These are phyloP conservation scores for Fusarium liriodendri DNA, from an alignment of 2,329 filamentous ascomycete genomes.

Conservation along the genomic window DNA sequence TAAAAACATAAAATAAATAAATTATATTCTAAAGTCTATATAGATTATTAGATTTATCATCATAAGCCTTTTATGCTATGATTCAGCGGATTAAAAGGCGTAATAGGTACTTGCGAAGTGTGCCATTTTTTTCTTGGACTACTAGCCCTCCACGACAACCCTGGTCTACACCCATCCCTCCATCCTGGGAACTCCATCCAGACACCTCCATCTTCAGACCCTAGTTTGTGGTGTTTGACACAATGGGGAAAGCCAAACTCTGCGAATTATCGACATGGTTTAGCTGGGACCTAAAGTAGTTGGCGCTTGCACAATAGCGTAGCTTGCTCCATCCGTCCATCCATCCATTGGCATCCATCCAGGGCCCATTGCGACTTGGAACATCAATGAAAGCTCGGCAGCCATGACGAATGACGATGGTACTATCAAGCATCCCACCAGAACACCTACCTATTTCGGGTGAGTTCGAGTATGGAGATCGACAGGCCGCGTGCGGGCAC, in stretches of 20 bases:
- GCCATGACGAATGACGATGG: conserved; percentile 24
- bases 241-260: conserved; percentile 27
- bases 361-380: conserved; percentile 5
- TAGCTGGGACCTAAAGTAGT: conserved; percentile 32
- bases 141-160: conserved; percentile 4
- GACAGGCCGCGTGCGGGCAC: conserved; percentile 10
- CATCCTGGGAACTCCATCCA: conserved; percentile 26
- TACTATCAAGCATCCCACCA: not conserved
- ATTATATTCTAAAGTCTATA: too few relatives aligned
- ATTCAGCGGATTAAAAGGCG: too few relatives aligned
- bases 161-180: conserved; percentile 1
- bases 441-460: conserved; percentile 20
- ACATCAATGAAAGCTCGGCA: conserved; percentile 17
- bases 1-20: too few relatives aligned
- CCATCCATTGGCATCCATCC: not conserved
- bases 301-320: conserved; percentile 16
- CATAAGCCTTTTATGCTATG: too few relatives aligned
- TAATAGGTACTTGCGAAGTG: too few relatives aligned
- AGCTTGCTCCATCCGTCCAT: not conserved
- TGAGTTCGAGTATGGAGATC: conserved; percentile 20
- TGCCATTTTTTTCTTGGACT: too few relatives aligned
- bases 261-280: conserved; percentile 22
- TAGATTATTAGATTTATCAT: too few relatives aligned
- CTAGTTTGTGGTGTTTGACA: conserved; percentile 16
- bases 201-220: conserved; percentile 25